Evolutionary conservation across 352 stramenopile genomes (phyloP), one percentile per base, ranked within the genome.

Genomic region (Pythium dissimile): DNA sequence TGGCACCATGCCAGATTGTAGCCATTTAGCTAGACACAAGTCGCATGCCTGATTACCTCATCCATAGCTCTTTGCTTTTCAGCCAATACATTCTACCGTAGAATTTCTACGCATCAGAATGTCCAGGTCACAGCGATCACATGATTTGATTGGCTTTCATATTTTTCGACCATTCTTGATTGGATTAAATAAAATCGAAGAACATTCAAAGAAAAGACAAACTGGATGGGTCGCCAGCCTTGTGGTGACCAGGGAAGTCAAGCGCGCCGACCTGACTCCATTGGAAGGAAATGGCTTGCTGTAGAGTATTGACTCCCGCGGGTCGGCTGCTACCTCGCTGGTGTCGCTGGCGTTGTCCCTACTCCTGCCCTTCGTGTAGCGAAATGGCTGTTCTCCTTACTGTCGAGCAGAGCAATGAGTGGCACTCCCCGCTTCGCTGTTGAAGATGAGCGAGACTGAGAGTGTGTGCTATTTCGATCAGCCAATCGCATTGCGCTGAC

Each of bases 171-270:
- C 23, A 38, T 37, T 44, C 12, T 21, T 47, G 30, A 62, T 62
- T 62, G 54, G 54, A 62, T 54, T 43, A 62, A 62, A 62, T 62
- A 48, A 23, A 54, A 54, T 12, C 18, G 23, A 23, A 31, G 18
- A 30, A 18, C 28, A 18, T 26, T 49, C 30, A 23, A 32, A 49
- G 20, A 16, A 26, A 35, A 35, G 43, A n/a, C n/a, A 26, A 49
- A 26, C 21, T 42, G 24, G n/a, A 24, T 9, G 38, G 39, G 39
- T 41, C 50, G 47, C 49, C 35, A 46, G 15, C 49, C n/a, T n/a
- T 13, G 31, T 35, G 31, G 31, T 35, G 31, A 35, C 31, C n/a
- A n/a, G n/a, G n/a, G n/a, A n/a, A n/a, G n/a, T n/a, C n/a, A n/a
- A n/a, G n/a, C n/a, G n/a, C n/a, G n/a, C n/a, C n/a, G n/a, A n/a